Conservation (phyloP, 1,139 yeast species). For the Geotrichum aggregatum region DNA sequence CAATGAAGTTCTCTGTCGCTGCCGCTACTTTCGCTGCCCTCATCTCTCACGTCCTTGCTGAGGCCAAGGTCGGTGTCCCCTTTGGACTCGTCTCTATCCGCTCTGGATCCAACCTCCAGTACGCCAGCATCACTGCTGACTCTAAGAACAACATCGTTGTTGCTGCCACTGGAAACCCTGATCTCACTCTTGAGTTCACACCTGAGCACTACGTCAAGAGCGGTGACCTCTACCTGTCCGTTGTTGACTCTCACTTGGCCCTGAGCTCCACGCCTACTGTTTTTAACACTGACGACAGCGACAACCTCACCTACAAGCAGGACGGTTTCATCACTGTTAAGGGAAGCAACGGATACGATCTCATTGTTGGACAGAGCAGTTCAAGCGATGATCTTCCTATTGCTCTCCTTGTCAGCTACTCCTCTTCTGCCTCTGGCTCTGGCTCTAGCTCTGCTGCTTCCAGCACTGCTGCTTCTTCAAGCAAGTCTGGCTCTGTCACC, state of each 20-base stretch:
- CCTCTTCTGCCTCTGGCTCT: neutral
- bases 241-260: slow-evolving; percentile 1
- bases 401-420: neutral
- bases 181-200: slow-evolving; percentile 2
- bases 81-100: slow-evolving; percentile 15
- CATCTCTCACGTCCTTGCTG: slow-evolving; percentile 12
- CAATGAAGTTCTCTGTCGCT: slow-evolving; percentile 10
- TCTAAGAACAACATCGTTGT: slow-evolving; percentile 1
- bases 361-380: neutral
- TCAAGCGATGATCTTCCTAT: too few relatives aligned
- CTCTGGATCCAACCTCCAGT: slow-evolving; percentile 14
- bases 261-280: neutral
- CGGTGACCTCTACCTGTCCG: slow-evolving; percentile 7
- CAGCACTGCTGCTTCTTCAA: neutral
- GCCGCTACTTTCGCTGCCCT: slow-evolving; percentile 2
- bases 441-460: neutral
- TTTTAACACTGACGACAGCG: neutral
- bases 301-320: neutral
- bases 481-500: neutral
- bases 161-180: neutral
- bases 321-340: slow-evolving; percentile 4
- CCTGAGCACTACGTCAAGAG: neutral
- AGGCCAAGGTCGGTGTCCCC: slow-evolving; percentile 10
- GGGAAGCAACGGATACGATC: neutral
- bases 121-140: slow-evolving; percentile 2